Evolutionary conservation across 371 early-diverging fungal species (phyloP).

Genomic region (Apophysomyces elegans): DNA sequence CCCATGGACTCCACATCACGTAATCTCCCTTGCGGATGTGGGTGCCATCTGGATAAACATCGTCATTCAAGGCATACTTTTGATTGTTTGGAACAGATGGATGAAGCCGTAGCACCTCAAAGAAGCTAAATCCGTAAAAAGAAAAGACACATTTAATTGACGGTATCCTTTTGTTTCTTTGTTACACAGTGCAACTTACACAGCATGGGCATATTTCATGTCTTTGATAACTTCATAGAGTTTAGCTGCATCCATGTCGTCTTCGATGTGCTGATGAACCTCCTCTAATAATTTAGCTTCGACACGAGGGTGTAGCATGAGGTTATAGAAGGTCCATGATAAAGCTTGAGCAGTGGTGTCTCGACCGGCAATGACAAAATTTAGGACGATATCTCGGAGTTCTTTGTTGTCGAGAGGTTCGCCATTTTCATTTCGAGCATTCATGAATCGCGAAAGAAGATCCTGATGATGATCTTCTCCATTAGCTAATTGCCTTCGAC

Average conservation of each 20-base stretch:
- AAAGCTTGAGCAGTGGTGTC: slow-evolving; percentile 79
- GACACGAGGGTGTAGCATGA: slow-evolving; percentile 58
- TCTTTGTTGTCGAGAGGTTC: slow-evolving; percentile 51
- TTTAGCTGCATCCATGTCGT: slow-evolving; percentile 25
- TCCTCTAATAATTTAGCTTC: slow-evolving; percentile 64
- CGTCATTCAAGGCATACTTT: slow-evolving; percentile 70
- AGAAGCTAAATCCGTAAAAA: slow-evolving; percentile 18
- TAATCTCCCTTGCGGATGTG: slow-evolving; percentile 60
- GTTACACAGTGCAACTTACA: slow-evolving; percentile 28
- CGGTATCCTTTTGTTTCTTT: not conserved
- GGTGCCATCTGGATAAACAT: slow-evolving; percentile 72
- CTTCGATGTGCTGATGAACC: slow-evolving; percentile 39
- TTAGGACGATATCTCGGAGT: slow-evolving; percentile 70
- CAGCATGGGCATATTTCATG: slow-evolving; percentile 65
- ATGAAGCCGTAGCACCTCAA: slow-evolving; percentile 74
- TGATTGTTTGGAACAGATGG: slow-evolving; percentile 73
- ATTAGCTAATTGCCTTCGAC: slow-evolving; percentile 41
- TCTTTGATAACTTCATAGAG: slow-evolving; percentile 52
- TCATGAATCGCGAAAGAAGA: slow-evolving; percentile 66
- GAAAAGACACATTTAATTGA: not conserved
- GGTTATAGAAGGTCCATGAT: slow-evolving; percentile 70
- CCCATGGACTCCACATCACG: slow-evolving; percentile 55
- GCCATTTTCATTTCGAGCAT: slow-evolving; percentile 57
- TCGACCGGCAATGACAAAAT: slow-evolving; percentile 70
- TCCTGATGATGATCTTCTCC: slow-evolving; percentile 53